These are phyloP conservation scores for Pseudogymnoascus sp. DNA, from an alignment of 2,329 filamentous ascomycete genomes.

Conservation along the genomic window DNA sequence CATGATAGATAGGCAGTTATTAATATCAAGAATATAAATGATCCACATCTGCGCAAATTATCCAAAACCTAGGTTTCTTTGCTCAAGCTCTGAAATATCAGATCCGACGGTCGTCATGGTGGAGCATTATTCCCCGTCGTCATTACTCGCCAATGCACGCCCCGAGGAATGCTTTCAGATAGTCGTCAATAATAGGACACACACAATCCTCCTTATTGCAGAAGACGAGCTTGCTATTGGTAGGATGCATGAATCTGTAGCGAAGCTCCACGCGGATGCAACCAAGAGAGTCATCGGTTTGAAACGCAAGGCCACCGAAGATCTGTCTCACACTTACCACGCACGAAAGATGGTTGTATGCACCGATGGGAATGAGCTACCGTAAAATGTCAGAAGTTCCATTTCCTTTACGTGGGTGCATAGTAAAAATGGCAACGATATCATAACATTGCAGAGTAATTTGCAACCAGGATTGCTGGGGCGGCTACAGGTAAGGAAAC, in stretches of 20 bases:
- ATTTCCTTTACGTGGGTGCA: not conserved
- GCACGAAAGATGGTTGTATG: not conserved
- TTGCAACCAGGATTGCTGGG: not conserved
- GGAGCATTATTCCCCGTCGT: not conserved
- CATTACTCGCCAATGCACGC: conserved; percentile 7
- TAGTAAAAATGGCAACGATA: not conserved
- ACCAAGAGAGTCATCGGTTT: not conserved
- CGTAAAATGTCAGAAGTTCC: not conserved
- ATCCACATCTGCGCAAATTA: not conserved
- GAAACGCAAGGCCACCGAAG: not conserved
- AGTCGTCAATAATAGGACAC: not conserved
- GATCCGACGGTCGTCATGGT: not conserved
- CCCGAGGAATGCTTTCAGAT: not conserved
- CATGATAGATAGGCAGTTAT: not conserved
- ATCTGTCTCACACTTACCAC: not conserved
- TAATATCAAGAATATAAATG: not conserved
- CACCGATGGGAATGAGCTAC: not conserved
- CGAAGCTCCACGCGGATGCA: not conserved
- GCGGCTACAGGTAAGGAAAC: too few relatives aligned
- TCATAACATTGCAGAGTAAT: not conserved
- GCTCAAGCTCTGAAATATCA: not conserved
- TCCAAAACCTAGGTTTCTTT: not conserved
- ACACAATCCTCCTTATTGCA: too few relatives aligned
- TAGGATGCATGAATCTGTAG: not conserved
- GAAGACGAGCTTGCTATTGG: not conserved